phyloP scores from a whole-genome alignment of 1,139 yeast species.

The Geotrichum bryndzae region DNA sequence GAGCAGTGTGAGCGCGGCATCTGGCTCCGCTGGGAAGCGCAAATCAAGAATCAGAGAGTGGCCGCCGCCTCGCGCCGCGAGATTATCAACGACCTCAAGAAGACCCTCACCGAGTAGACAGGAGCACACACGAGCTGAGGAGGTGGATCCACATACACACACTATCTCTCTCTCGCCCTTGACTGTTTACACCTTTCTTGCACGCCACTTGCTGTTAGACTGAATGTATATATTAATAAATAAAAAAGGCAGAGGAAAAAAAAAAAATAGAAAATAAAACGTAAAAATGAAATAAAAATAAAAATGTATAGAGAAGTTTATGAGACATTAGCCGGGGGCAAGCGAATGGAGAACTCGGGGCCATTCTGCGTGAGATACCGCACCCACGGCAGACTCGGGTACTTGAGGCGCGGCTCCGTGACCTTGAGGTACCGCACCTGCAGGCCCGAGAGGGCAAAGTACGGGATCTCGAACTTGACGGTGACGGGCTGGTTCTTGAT shows the following conservation, averaged over 20 bases:
- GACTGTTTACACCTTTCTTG: not conserved
- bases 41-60: constrained; percentile 28
- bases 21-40: constrained; percentile 34
- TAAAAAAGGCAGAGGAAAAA: not conserved
- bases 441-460: constrained; percentile 87
- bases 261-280: not conserved
- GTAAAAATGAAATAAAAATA: not conserved
- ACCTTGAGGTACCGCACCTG: constrained; percentile 88
- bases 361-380: constrained; percentile 85
- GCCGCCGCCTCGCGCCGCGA: constrained; percentile 22
- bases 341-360: constrained; percentile 79
- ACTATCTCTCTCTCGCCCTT: no score
- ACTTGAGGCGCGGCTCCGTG: constrained; percentile 79
- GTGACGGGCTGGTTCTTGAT: constrained; percentile 38
- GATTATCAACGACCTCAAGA: constrained; percentile 21
- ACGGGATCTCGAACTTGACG: constrained; percentile 88
- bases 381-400: constrained; percentile 91
- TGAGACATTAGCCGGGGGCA: constrained; percentile 22
- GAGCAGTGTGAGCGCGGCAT: constrained; percentile 26
- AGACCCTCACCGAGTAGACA: not conserved
- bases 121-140: not conserved
- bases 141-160: not conserved
- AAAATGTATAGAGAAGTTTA: not conserved
- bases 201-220: not conserved
- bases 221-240: not conserved